These are phyloP conservation scores for Flaveria floridana DNA, from an alignment of 140 eudicot species.

Conservation along the genomic window DNA sequence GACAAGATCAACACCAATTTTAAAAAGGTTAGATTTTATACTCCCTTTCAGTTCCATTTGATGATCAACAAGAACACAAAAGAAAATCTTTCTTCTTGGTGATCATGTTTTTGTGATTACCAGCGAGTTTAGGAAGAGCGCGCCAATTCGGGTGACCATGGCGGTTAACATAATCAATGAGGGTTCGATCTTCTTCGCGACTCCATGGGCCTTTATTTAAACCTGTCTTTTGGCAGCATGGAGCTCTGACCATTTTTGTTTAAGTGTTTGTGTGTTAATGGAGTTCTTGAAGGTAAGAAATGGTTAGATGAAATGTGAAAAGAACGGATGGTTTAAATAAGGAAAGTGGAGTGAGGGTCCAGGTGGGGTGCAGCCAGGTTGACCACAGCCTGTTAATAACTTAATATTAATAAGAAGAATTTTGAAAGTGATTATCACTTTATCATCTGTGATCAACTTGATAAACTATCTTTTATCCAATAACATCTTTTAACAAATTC, in stretches of 20 bases:
- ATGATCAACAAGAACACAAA: constrained; percentile 5
- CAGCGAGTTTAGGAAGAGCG: constrained; percentile 81
- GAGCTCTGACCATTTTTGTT: constrained; percentile 65
- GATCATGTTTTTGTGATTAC: constrained; percentile 24
- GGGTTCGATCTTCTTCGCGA: constrained; percentile 57
- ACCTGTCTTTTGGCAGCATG: constrained; percentile 70
- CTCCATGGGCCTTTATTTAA: constrained; percentile 88
- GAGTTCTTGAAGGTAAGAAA: background rate
- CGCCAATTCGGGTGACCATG: constrained; percentile 83
- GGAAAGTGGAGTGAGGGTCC: constrained; percentile 10
- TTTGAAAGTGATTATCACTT: background rate
- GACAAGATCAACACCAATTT: background rate
- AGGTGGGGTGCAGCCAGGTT: background rate
- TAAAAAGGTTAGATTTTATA: background rate
- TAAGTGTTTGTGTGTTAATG: background rate
- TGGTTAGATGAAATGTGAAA: constrained; percentile 17
- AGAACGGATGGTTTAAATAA: background rate
- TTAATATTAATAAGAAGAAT: background rate
- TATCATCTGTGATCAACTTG: background rate
- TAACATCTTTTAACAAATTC: background rate
- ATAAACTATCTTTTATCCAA: background rate
- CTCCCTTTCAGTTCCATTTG: background rate
- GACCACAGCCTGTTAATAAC: constrained; percentile 5
- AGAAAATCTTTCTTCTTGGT: background rate
- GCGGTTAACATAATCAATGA: constrained; percentile 43